phyloP scores from a whole-genome alignment of 176 grass and related monocot genomes.

The Oryza longistaminata region DNA sequence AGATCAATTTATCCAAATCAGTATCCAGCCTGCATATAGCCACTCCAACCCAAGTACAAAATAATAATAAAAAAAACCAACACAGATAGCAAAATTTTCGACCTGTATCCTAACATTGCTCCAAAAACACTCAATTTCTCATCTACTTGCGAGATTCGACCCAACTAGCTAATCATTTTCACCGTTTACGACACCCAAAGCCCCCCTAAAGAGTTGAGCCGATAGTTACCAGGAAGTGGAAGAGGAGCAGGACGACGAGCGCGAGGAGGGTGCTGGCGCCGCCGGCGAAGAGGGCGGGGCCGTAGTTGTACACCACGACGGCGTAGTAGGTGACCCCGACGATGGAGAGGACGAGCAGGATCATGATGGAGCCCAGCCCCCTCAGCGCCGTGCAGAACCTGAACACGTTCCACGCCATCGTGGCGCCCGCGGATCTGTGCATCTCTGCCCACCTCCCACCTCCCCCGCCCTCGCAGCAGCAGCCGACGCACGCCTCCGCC shows the following conservation, averaged over 20 bases:
- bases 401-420: slow-evolving; percentile 97
- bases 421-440: slow-evolving; percentile 78
- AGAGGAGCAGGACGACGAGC: slow-evolving; percentile 63
- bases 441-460: slow-evolving; percentile 31
- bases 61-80: neutral
- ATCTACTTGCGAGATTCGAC: neutral
- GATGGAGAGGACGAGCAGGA: slow-evolving; percentile 85
- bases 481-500: neutral
- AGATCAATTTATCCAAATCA: neutral
- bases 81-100: neutral
- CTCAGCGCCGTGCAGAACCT: slow-evolving; percentile 91
- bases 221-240: slow-evolving; percentile 74
- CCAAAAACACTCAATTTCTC: neutral
- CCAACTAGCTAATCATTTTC: neutral
- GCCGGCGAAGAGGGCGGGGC: slow-evolving; percentile 55
- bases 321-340: slow-evolving; percentile 88
- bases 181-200: neutral
- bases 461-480: neutral
- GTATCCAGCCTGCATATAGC: neutral
- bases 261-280: slow-evolving; percentile 47
- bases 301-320: slow-evolving; percentile 84
- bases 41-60: neutral
- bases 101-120: neutral
- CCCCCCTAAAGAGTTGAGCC: neutral
- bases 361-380: slow-evolving; percentile 95